Conservation (phyloP, 495 filamentous ascomycete species). For the Clavariopsis aquatica region DNA sequence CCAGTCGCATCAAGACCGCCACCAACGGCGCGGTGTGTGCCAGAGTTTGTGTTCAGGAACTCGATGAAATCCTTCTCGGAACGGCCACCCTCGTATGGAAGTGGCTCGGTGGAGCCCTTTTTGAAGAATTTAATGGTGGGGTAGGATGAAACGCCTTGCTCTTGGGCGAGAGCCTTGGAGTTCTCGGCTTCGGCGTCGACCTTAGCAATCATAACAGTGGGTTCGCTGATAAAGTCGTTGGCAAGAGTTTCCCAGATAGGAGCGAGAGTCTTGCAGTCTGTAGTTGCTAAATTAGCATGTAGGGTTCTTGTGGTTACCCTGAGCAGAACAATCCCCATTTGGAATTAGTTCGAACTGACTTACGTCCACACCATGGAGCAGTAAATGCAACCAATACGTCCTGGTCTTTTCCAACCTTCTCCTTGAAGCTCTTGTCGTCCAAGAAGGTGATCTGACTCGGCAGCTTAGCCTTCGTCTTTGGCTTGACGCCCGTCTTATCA, state of each 20-base stretch:
- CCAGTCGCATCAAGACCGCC: conserved; percentile 78
- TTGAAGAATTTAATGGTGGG: conserved; percentile 99
- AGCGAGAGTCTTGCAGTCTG: conserved; percentile 95
- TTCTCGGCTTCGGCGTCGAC: conserved; percentile 89
- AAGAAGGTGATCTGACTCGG: conserved; percentile 77
- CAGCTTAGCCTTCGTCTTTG: conserved; percentile 68
- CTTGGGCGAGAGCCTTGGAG: conserved; percentile 71
- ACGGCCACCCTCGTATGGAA: conserved; percentile 76
- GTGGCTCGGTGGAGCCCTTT: conserved; percentile 73
- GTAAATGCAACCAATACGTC: conserved; percentile 95
- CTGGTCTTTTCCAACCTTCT: conserved; percentile 78
- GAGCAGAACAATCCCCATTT: not conserved
- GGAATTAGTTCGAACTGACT: conserved; percentile 46
- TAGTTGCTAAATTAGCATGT: conserved; percentile 37
- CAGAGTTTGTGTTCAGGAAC: conserved; percentile 87
- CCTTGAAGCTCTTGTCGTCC: conserved; percentile 76
- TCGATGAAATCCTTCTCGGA: conserved; percentile 72
- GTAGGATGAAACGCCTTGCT: conserved; percentile 79
- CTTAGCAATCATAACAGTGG: conserved; percentile 82
- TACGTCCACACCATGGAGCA: conserved; percentile 96
- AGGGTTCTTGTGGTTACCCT: no score
- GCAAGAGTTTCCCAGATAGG: conserved; percentile 89
- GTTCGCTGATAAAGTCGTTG: conserved; percentile 74
- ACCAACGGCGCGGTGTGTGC: conserved; percentile 80
- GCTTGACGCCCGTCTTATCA: conserved; percentile 83